Conservation (phyloP, 352 stramenopile genomes). For the Phytopythium aichiense region DNA sequence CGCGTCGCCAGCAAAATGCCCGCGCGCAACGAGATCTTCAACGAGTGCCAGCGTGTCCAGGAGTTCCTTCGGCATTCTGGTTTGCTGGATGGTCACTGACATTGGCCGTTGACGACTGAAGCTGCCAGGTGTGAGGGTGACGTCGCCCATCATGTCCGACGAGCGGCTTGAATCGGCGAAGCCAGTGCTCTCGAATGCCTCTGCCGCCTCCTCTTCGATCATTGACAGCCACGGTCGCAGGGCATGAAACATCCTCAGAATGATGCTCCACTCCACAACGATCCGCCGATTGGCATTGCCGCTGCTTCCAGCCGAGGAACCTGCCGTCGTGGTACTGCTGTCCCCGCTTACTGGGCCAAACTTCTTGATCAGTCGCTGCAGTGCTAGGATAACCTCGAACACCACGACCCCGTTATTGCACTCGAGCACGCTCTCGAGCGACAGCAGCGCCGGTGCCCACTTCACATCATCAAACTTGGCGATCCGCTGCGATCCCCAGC, state of each 20-base stretch:
- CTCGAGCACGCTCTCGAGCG: conserved; percentile 54
- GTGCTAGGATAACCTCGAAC: conserved; percentile 84
- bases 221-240: conserved; percentile 70
- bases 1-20: conserved; percentile 61
- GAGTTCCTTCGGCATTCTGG: conserved; percentile 69
- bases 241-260: conserved; percentile 67
- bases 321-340: not conserved
- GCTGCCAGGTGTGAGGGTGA: conserved; percentile 4
- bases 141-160: not conserved
- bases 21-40: conserved; percentile 61
- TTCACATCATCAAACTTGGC: conserved; percentile 68
- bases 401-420: conserved; percentile 77
- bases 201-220: conserved; percentile 26
- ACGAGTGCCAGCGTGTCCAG: conserved; percentile 73
- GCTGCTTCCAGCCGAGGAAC: not conserved
- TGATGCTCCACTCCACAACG: conserved; percentile 83
- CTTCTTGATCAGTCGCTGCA: conserved; percentile 87
- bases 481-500: conserved; percentile 81
- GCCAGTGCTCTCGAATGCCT: not conserved
- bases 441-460: conserved; percentile 67
- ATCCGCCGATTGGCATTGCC: conserved; percentile 17
- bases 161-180: not conserved
- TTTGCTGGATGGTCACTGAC: conserved; percentile 57
- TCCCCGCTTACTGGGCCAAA: conserved; percentile 40
- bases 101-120: conserved; percentile 22